Percentiles rank a stretch among this genome's conserved stretches.
These are phyloP conservation scores for Aspergillus glaucus DNA, from an alignment of 2,329 filamentous ascomycete genomes.

Conservation along the genomic window DNA sequence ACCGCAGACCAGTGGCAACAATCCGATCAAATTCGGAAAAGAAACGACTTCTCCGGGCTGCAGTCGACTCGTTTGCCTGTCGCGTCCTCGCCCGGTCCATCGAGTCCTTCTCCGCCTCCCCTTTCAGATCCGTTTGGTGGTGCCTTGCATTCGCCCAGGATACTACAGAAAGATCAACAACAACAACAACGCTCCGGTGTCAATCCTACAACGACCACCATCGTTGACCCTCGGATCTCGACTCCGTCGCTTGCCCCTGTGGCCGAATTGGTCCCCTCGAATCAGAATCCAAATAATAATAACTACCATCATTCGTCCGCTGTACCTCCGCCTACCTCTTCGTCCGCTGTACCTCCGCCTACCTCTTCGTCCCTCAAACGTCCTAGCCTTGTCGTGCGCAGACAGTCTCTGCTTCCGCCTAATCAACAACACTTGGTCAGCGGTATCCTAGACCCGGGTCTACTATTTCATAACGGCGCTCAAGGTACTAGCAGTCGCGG, in stretches of 20 bases:
- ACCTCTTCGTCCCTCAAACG: slow-evolving; percentile 20
- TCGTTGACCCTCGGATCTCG: slow-evolving; percentile 13
- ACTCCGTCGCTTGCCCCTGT: slow-evolving; percentile 24
- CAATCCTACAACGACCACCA: slow-evolving; percentile 5
- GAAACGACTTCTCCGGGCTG: too few species aligned
- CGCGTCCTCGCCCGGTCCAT: slow-evolving; percentile 14
- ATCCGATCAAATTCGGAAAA: neutral
- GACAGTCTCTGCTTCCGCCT: slow-evolving; percentile 35
- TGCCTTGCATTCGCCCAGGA: slow-evolving; percentile 1
- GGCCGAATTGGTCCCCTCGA: slow-evolving; percentile 16
- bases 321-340: slow-evolving; percentile 3
- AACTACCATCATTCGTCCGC: neutral
- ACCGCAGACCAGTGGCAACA: neutral
- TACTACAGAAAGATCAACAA: slow-evolving; percentile 3
- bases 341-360: neutral
- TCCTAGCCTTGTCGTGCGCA: slow-evolving; percentile 28
- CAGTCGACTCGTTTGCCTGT: slow-evolving; percentile 14
- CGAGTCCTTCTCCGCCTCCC: slow-evolving; percentile 13
- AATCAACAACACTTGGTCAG: slow-evolving; percentile 35
- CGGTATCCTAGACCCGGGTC: slow-evolving; percentile 25
- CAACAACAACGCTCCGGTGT: slow-evolving; percentile 1
- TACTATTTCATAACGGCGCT: slow-evolving; percentile 16
- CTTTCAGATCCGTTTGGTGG: neutral
- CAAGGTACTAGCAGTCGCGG: slow-evolving; percentile 12
- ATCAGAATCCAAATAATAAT: slow-evolving; percentile 9